Percentiles rank a stretch among this genome's conserved stretches.
phyloP scores from a whole-genome alignment of 331 rosid species.

The Spiraea crenata region DNA sequence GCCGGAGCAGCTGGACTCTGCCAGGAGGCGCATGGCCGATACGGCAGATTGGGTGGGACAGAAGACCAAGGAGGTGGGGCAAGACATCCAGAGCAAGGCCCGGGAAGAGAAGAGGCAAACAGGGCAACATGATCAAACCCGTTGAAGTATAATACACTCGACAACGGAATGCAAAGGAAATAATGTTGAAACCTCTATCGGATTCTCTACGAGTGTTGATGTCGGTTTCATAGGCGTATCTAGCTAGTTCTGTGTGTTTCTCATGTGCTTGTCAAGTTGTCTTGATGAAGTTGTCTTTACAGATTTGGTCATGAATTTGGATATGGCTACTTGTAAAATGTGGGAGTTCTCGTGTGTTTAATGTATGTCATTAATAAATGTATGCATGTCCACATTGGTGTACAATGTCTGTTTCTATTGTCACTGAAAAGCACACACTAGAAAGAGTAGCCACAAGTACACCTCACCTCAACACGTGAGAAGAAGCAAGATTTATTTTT shows the following conservation, averaged over 20 bases:
- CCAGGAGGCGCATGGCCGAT: constrained; percentile 51
- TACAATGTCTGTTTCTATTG: background rate
- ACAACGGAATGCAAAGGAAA: constrained; percentile 13
- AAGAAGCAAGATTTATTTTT: background rate
- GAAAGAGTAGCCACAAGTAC: no score
- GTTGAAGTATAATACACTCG: constrained; percentile 6
- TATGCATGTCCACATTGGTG: background rate
- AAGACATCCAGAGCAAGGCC: constrained; percentile 58
- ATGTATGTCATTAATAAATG: background rate
- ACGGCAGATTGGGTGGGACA: constrained; percentile 51
- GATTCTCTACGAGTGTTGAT: constrained; percentile 2
- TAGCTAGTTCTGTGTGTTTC: constrained; percentile 1
- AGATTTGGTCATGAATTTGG: constrained; percentile 4
- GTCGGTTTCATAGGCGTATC: background rate
- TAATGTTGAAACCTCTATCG: constrained; percentile 19
- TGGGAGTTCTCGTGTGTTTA: constrained; percentile 2
- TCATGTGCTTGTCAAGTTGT: background rate
- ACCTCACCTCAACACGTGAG: no score
- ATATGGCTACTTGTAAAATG: background rate
- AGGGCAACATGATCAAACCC: background rate
- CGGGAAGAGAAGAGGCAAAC: constrained; percentile 58
- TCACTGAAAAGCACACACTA: background rate
- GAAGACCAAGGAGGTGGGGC: constrained; percentile 82
- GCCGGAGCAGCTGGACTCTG: constrained; percentile 48
- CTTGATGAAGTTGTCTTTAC: background rate